Base-by-base conservation (phyloP, 306 rosid species). In the Quercus mongolica region DNA sequence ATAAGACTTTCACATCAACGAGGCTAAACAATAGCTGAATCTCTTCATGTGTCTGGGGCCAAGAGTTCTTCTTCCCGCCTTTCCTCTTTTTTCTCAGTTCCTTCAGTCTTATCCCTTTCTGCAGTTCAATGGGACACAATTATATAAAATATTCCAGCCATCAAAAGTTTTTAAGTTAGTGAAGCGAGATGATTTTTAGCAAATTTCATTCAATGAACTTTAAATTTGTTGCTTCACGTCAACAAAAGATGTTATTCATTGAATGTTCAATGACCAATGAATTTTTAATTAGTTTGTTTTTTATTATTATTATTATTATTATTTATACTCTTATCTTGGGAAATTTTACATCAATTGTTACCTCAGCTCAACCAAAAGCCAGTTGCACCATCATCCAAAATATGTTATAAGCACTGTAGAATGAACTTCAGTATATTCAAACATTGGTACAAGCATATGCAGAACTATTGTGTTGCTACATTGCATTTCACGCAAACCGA, bases 21-120 rank as follows among this genome's bases (percentile, higher is more conserved):
- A 92, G 86, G 65, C 97, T 85, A 21, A 95, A 91, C 74, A 92
- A 71, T 51, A 95, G 86, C 63, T 90, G 96, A 79, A 91, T 79
- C 55, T 95, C 99, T 83, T 92, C 98, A 0, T 80, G 88, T 65
- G 78, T 84, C 49, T 77, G 90, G 3, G 97, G 97, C 97, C 97
- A 95, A 3, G 75, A 79, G 76, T 85, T 81, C 84, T 90, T 90
- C 78, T 85, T 92, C 95, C 94, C 87, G 3, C 94, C 89, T 79
- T 84, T 95, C 80, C 87, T 90, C 89, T 83, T 95, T 73, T 89
- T 91, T 5, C 79, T 84, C 81, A 88, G 78, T 54, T 95, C 99
- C 82, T 90, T 91, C 68, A 95, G 84, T 78, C 92, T 92, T 81
- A 69, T 81, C 64, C 58, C 85, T 89, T 95, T 95, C 99, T 95